phyloP scores from a whole-genome alignment of 2,329 filamentous ascomycete species.

The Exophiala oligosperma region DNA sequence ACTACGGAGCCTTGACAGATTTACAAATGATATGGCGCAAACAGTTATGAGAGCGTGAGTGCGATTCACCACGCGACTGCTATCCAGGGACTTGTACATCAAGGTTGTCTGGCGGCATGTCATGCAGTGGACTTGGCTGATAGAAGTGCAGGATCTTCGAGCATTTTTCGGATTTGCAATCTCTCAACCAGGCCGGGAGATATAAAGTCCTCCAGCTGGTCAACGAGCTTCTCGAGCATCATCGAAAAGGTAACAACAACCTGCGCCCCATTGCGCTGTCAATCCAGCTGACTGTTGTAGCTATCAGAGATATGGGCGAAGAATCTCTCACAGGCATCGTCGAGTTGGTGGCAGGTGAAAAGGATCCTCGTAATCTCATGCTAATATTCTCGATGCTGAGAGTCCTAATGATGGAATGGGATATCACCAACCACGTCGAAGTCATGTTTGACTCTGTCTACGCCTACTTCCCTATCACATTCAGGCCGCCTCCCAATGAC shows the following conservation, averaged over 20 bases:
- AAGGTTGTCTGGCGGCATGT: constrained; percentile 23
- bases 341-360: constrained; percentile 66
- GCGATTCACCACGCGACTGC: constrained; percentile 23
- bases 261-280: not conserved
- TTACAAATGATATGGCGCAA: constrained; percentile 57
- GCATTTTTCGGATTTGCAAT: constrained; percentile 58
- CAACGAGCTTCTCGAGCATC: constrained; percentile 62
- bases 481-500: constrained; percentile 67
- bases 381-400: constrained; percentile 67
- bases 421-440: constrained; percentile 61
- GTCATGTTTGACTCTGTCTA: constrained; percentile 67
- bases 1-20: constrained; percentile 60
- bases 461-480: constrained; percentile 72
- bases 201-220: constrained; percentile 63
- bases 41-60: constrained; percentile 55
- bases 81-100: constrained; percentile 20
- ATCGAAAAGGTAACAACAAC: constrained; percentile 50
- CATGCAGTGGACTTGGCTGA: constrained; percentile 6
- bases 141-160: constrained; percentile 45
- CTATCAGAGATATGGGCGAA: constrained; percentile 58
- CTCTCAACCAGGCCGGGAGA: constrained; percentile 63
- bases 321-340: constrained; percentile 63
- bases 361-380: constrained; percentile 70
- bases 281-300: constrained; percentile 31
- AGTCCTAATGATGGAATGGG: constrained; percentile 69